Evolutionary conservation across 2,329 filamentous ascomycete species (phyloP), one percentile per base, ranked within the genome.

Genomic region (Pseudomassariella vexata): DNA sequence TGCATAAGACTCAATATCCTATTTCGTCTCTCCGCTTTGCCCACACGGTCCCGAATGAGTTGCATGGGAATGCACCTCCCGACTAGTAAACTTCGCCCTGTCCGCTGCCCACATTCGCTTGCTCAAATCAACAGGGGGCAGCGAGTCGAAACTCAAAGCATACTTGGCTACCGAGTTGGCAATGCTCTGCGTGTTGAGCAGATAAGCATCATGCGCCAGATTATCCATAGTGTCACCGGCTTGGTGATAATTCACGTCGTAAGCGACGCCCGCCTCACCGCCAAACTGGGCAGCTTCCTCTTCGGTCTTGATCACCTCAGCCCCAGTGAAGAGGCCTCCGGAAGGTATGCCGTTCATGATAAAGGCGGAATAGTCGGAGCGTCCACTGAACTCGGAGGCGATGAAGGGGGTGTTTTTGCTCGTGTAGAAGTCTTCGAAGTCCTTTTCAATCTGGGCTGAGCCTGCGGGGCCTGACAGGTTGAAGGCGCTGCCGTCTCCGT

Each of bases 351-450:
- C 69, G 32, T 63, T 62, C 31, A 66, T 62, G 33, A 77, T 66
- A 58, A 79, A 79, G 3, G 66, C 68, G 24, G 65, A 69, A 42
- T 79, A 79, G 46, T 79, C 75, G 29, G 66, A 73, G 27, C 74
- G 66, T 5, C 73, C 73, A 45, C 72, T 66, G 39, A 79, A 79
- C 5, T 64, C 61, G 16, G 70, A 73, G 19, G 66, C 63, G 1
- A 63, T 68, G 39, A 62, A 69, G 41, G 63, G 63, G 30, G 61
- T 49, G 10, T 58, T 65, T 20, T 62, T 50, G 8, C 52, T 49
- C 15, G 51, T 48, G 50, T 64, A 82, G 56, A 68, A 81, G 17
- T 71, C 54, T 44, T 73, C 64, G 50, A 79, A 81, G 38, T 77
- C 62, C 33, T 64, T 54, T 49, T 76, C 73, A 18, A 79, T 66